Evolutionary conservation across 805 yeast genomes (phyloP).

Genomic region (Schwanniomyces pseudopolymorphus): DNA sequence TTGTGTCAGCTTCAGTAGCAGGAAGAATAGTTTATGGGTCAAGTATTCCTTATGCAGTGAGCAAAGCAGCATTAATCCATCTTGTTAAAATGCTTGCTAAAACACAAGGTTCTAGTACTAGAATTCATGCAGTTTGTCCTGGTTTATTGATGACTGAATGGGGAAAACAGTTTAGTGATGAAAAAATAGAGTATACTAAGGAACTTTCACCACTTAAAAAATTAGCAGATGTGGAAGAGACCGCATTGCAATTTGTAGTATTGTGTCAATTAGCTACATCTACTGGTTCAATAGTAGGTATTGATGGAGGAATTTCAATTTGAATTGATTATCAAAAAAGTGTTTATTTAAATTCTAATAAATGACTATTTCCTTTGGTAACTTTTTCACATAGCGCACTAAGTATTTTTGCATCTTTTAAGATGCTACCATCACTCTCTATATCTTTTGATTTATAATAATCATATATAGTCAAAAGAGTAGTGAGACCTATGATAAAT

Average conservation of each 20-base stretch:
- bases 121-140: slow-evolving; percentile 42
- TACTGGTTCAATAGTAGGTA: slow-evolving; percentile 23
- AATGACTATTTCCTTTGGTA: not conserved
- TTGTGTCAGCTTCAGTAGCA: slow-evolving; percentile 25
- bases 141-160: slow-evolving; percentile 28
- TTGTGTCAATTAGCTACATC: slow-evolving; percentile 18
- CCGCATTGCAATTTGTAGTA: slow-evolving; percentile 20
- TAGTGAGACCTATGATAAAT: not conserved
- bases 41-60: slow-evolving; percentile 31
- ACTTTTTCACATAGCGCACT: not conserved
- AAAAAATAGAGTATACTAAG: slow-evolving; percentile 10
- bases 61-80: slow-evolving; percentile 37
- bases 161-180: slow-evolving; percentile 21
- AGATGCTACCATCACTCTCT: not conserved
- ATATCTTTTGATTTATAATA: not conserved
- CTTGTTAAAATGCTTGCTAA: slow-evolving; percentile 38
- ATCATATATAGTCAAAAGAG: not conserved
- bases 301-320: slow-evolving; percentile 22
- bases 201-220: slow-evolving; percentile 16
- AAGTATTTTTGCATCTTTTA: not conserved
- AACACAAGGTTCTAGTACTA: slow-evolving; percentile 33
- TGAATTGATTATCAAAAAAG: not conserved
- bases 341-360: not conserved
- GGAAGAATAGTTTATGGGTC: slow-evolving; percentile 25
- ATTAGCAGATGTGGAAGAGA: slow-evolving; percentile 21